Evolutionary conservation across 179 eudicot genomes (phyloP).

Genomic region (Spergularia azorica): DNA sequence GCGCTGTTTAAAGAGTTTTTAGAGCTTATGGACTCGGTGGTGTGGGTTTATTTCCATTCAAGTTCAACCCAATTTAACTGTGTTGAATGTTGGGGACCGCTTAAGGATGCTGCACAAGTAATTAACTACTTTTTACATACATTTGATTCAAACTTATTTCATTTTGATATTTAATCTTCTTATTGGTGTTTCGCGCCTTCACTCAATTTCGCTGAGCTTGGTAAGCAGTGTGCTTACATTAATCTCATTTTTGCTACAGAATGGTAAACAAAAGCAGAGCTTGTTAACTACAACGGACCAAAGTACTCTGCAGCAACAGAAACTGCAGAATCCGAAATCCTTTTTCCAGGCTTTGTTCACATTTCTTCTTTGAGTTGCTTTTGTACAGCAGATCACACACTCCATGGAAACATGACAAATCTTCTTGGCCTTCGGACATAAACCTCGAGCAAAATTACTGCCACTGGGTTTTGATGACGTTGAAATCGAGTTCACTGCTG

Average conservation of each 20-base stretch:
- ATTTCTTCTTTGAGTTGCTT: slow-evolving; percentile 57
- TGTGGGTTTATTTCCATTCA: slow-evolving; percentile 88
- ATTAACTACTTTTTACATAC: not conserved
- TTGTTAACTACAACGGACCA: slow-evolving; percentile 35
- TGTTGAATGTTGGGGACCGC: slow-evolving; percentile 83
- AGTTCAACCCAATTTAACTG: slow-evolving; percentile 70
- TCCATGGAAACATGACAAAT: slow-evolving; percentile 11
- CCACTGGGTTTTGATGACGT: not conserved
- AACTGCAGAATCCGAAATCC: slow-evolving; percentile 64
- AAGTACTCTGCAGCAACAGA: slow-evolving; percentile 25
- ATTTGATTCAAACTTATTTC: not conserved
- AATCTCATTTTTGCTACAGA: slow-evolving; percentile 36
- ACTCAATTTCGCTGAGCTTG: not conserved
- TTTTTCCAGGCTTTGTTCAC: slow-evolving; percentile 73
- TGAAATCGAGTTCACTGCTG: not conserved
- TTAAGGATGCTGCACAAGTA: slow-evolving; percentile 86
- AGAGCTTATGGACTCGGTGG: slow-evolving; percentile 70
- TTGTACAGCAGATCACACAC: slow-evolving; percentile 33
- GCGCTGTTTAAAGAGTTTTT: slow-evolving; percentile 58
- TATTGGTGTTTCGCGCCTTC: not conserved
- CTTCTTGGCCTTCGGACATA: not conserved
- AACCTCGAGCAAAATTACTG: not conserved
- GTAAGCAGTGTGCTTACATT: not conserved
- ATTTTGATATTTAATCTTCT: not conserved
- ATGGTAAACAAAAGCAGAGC: slow-evolving; percentile 36